A percentile compares a stretch with the other conserved stretches of the same genome.
phyloP scores from a whole-genome alignment of 2,329 filamentous ascomycete species.

The Colletotrichum spinosum region DNA sequence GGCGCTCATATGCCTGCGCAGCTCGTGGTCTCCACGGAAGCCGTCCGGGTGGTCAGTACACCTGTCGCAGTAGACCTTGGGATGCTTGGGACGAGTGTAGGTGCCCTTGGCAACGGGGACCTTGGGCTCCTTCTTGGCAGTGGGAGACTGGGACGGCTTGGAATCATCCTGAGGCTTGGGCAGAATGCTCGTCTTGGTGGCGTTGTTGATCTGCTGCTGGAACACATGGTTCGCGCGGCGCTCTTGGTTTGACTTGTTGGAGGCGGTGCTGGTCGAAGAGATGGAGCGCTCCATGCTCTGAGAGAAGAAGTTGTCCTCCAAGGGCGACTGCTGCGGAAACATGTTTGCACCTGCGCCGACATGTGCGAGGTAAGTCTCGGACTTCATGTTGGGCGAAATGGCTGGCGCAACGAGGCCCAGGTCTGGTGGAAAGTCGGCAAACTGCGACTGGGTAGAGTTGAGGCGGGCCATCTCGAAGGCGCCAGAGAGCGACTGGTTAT shows the following conservation, averaged over 20 bases:
- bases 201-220: constrained; percentile 58
- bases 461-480: constrained; percentile 52
- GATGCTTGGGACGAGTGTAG: constrained; percentile 73
- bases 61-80: constrained; percentile 76
- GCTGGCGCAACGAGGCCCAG: background rate
- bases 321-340: constrained; percentile 44
- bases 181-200: constrained; percentile 51
- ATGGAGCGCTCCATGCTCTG: constrained; percentile 58
- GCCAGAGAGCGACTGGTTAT: constrained; percentile 42
- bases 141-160: constrained; percentile 40
- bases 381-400: constrained; percentile 45
- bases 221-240: constrained; percentile 61
- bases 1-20: constrained; percentile 73
- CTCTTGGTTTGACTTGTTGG: constrained; percentile 56
- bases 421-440: constrained; percentile 30
- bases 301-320: constrained; percentile 44
- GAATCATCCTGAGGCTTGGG: constrained; percentile 56
- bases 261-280: constrained; percentile 60
- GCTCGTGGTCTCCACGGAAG: constrained; percentile 89
- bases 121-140: constrained; percentile 55
- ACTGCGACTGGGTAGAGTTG: constrained; percentile 51
- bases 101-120: constrained; percentile 54
- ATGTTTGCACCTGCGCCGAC: constrained; percentile 53
- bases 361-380: constrained; percentile 48
- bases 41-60: constrained; percentile 81